Percentiles rank a stretch among this genome's conserved stretches.
phyloP scores from a whole-genome alignment of 2,329 filamentous ascomycete genomes.

The Fusarium sp. region DNA sequence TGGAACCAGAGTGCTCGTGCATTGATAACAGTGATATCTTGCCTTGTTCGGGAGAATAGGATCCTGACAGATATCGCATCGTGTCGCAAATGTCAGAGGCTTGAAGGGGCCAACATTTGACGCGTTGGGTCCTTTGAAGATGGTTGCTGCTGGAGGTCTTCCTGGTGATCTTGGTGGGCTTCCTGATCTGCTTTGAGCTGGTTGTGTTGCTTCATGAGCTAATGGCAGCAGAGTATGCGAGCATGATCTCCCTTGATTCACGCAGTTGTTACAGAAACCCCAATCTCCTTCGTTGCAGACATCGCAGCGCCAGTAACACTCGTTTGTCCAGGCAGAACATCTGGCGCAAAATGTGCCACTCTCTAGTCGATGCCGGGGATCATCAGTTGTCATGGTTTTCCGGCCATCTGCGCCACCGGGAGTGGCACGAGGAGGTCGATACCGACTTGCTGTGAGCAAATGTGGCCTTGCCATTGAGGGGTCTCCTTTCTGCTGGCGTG shows the following conservation, averaged over 20 bases:
- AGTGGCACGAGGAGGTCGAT: constrained; percentile 60
- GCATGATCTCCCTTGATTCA: constrained; percentile 84
- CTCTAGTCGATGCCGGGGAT: constrained; percentile 76
- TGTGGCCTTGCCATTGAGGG: constrained; percentile 63
- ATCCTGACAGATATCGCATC: constrained; percentile 82
- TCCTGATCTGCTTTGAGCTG: constrained; percentile 51
- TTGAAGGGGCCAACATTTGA: constrained; percentile 68
- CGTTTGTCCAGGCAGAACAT: constrained; percentile 79
- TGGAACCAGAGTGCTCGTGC: constrained; percentile 65
- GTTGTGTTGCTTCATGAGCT: constrained; percentile 65
- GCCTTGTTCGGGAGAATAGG: constrained; percentile 76
- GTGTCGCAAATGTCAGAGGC: constrained; percentile 77
- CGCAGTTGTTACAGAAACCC: constrained; percentile 92
- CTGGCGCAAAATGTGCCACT: constrained; percentile 86
- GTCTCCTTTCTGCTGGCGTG: constrained; percentile 53
- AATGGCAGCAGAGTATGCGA: constrained; percentile 85
- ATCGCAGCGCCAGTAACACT: constrained; percentile 91
- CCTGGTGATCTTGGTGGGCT: constrained; percentile 57
- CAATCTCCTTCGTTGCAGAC: constrained; percentile 92
- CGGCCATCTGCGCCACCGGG: constrained; percentile 67
- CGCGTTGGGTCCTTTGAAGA: constrained; percentile 61
- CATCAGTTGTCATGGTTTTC: constrained; percentile 71
- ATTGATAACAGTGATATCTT: constrained; percentile 84
- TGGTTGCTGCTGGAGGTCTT: constrained; percentile 60
- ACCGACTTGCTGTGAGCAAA: constrained; percentile 69